Base-by-base conservation (phyloP, 2,329 filamentous ascomycete genomes). In the Colletotrichum sansevieriae region DNA sequence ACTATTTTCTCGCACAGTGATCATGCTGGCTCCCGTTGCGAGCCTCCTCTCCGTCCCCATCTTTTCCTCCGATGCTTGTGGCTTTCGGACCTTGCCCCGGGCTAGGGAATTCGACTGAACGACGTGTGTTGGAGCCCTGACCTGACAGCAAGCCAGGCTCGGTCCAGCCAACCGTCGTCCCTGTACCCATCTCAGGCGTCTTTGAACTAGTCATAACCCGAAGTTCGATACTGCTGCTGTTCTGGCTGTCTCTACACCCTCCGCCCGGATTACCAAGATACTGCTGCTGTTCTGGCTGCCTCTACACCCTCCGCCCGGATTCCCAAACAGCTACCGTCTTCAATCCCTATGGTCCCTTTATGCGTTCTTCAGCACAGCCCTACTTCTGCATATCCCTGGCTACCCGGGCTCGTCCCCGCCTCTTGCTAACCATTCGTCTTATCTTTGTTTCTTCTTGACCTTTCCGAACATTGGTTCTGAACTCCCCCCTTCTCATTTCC, bases 321-420 rank as follows among this genome's bases (percentile, higher is more conserved):
- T 73, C 70, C 65, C 72, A 75, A 73, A 76, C 73, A 74, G 70
- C 72, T 73, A 72, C 69, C 65, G 72, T 75, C 74, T 76, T 76
- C 73, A 76, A 72, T 74, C 71, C 73, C 71, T 72, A 62, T 70
- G 71, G 70, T 73, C 72, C 65, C 65, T 75, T 77, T 70, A 78
- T 78, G 76, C 75, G 73, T 72, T 72, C 65, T 62, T 68, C 70
- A 72, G 72, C 76, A 78, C 73, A 76, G 75, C 75, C 74, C 73
- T 74, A 68, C 71, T 74, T 67, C 54, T 64, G 33, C 68, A 43
- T 63, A 51, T 68, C 63, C 68, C 52, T 73, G 65, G 62, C 52
- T 56, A 71, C 71, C 68, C 44, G 47, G 55, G 62, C 65, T 47
- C 55, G 65, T 61, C 65, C 59, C 64, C 60, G 68, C 51, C 70